A percentile compares a stretch with the other conserved stretches of the same genome.
These are phyloP conservation scores for Leucosporidium scottii DNA, from an alignment of 768 basidiomycete genomes.

Conservation along the genomic window DNA sequence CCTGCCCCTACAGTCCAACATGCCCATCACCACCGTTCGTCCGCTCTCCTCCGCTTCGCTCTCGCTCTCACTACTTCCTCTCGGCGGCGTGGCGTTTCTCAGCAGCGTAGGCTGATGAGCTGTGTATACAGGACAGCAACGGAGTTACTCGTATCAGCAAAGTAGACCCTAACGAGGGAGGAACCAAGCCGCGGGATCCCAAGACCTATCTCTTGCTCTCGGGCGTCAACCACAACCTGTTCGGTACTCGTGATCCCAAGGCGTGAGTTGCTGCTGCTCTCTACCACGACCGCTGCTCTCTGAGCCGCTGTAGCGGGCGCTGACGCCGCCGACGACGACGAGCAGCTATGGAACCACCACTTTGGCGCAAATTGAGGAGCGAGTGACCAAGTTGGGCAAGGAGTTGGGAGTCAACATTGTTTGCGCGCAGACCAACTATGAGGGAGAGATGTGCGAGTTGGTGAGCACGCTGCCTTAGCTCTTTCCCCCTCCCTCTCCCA, in stretches of 20 bases:
- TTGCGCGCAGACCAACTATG: conserved; percentile 36
- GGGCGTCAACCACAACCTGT: conserved; percentile 35
- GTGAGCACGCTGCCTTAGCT: too few species aligned
- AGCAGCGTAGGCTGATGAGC: neutral
- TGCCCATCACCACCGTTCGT: too few species aligned
- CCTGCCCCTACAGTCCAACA: too few species aligned
- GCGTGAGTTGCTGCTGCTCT: conserved; percentile 2
- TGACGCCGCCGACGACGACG: neutral
- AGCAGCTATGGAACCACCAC: conserved; percentile 32
- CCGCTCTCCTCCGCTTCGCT: too few species aligned
- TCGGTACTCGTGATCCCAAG: conserved; percentile 32
- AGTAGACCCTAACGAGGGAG: conserved; percentile 31
- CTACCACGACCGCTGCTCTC: neutral
- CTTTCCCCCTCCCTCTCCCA: too few species aligned
- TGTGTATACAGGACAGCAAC: conserved; percentile 6
- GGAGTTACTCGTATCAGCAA: conserved; percentile 33
- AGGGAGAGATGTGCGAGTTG: conserved; percentile 26
- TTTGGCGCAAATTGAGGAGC: conserved; percentile 33
- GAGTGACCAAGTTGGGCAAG: conserved; percentile 24
- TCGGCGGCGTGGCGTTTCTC: too few species aligned
- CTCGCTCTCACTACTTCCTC: too few species aligned
- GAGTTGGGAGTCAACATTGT: conserved; percentile 33
- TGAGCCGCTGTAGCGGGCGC: too few species aligned
- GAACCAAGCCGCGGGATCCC: conserved; percentile 7
- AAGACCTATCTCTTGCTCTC: conserved; percentile 34